Evolutionary conservation across 2,329 filamentous ascomycete species (phyloP).

Genomic region (Calycina marina): DNA sequence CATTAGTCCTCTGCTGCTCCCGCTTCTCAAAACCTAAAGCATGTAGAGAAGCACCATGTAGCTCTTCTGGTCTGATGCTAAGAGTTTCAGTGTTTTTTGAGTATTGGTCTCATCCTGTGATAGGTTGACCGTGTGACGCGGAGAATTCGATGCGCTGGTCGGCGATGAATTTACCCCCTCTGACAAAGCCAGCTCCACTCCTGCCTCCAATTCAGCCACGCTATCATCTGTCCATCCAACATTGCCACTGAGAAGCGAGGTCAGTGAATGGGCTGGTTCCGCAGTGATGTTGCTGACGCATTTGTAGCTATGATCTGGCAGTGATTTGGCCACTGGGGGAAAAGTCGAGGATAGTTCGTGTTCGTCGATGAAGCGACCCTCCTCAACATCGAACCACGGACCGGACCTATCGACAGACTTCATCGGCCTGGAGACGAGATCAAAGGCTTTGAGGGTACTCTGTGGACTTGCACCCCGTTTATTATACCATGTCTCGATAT

Average conservation of each 20-base stretch:
- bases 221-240: constrained; percentile 4
- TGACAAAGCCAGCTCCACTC: constrained; percentile 1
- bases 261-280: constrained; percentile 1
- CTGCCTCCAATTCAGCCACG: constrained; percentile 1
- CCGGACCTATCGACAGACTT: constrained; percentile 5
- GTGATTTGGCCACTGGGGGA: constrained; percentile 1
- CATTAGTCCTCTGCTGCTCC: constrained; percentile 5
- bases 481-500: constrained; percentile 1
- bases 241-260: constrained; percentile 2
- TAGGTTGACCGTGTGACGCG: constrained; percentile 5
- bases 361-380: constrained; percentile 6
- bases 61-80: neutral
- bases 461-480: constrained; percentile 2
- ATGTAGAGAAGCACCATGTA: constrained; percentile 3
- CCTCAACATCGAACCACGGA: constrained; percentile 6
- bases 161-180: neutral
- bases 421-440: neutral
- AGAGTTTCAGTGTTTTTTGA: constrained; percentile 9
- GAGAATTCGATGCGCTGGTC: constrained; percentile 1
- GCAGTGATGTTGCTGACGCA: constrained; percentile 1
- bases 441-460: neutral
- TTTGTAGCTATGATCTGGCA: constrained; percentile 4
- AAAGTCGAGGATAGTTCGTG: constrained; percentile 1
- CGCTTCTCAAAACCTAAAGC: constrained; percentile 6
- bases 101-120: constrained; percentile 9